A percentile compares a stretch with the other conserved stretches of the same genome.
phyloP scores from a whole-genome alignment of 148 eudicot species.

The Chenopodium quinoa region DNA sequence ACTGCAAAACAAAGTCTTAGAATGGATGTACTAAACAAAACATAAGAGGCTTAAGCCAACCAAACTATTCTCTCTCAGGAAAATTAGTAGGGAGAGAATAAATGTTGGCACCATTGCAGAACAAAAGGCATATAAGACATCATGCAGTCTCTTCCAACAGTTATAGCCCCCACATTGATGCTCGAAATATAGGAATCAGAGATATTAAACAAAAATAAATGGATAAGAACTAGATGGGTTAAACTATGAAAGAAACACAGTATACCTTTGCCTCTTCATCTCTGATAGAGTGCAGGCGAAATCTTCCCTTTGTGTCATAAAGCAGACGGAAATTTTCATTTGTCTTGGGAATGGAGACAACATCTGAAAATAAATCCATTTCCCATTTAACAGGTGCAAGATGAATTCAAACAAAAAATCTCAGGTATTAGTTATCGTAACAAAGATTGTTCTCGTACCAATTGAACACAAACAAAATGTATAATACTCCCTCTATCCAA shows the following conservation, averaged over 20 bases:
- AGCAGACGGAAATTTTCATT: conserved; percentile 59
- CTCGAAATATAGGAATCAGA: too few relatives aligned
- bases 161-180: too few relatives aligned
- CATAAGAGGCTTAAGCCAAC: too few relatives aligned
- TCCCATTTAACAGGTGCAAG: not conserved
- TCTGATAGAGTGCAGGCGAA: conserved; percentile 52
- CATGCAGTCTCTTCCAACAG: too few relatives aligned
- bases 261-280: conserved; percentile 57
- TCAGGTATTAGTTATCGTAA: not conserved
- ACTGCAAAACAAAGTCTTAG: conserved; percentile 28
- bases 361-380: conserved; percentile 32
- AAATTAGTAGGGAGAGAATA: not conserved
- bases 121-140: too few relatives aligned
- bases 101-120: not conserved
- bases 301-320: conserved; percentile 62
- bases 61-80: not conserved
- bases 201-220: not conserved
- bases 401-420: not conserved
- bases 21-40: not conserved
- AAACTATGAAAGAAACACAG: too few relatives aligned
- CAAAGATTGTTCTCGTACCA: not conserved
- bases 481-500: not conserved
- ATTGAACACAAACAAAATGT: not conserved
- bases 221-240: not conserved
- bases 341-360: conserved; percentile 58